Base-by-base conservation (phyloP, 805 yeast genomes). In the Schizosaccharomyces osmophilus region DNA sequence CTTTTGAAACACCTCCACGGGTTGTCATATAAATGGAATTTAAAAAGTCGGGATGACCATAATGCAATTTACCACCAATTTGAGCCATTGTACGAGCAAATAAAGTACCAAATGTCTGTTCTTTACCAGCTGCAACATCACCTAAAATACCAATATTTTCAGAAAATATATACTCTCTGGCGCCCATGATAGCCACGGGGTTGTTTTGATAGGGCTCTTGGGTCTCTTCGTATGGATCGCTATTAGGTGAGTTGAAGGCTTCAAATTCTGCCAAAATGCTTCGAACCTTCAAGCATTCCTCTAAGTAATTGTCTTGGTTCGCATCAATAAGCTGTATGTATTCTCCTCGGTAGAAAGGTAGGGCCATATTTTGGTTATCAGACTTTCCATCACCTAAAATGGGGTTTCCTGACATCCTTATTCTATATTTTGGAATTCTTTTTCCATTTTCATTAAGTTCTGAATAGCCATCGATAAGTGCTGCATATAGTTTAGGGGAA, bases 91-190 rank as follows among this genome's bases (percentile, higher is more conserved):
- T 88, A 69, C 97, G 78, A 0, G 97, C 95, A 75, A 90, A 89
- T 67, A 90, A 74, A 0, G 97, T 89, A 24, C 97, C 97, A 75
- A 89, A 89, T 1, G 97, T 89, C 72, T 90, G 96, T 70, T 89
- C 97, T 71, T 89, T 89, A 8, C 95, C 96, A 24, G 97, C 97
- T 24, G 97, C 97, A 66, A 89, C 86, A 72, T 89, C 97, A 59
- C 97, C 97, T 54, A 89, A 75, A 11, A 89, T 84, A 62, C 97
- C 97, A 63, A 87, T 82, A 68, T 85, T 85, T 72, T 89, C 97
- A 1, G 95, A 85, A 73, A 89, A 90, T 31, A 90, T 88, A 69
- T 87, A 88, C 69, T 90, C 97, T 67, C 97, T 80, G 0, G 97
- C 95, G 54, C 97, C 97, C 55, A 90, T 78, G 67, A 90, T 88